phyloP scores from a whole-genome alignment of 2,329 filamentous ascomycete genomes.

The Cytospora chrysosperma region DNA sequence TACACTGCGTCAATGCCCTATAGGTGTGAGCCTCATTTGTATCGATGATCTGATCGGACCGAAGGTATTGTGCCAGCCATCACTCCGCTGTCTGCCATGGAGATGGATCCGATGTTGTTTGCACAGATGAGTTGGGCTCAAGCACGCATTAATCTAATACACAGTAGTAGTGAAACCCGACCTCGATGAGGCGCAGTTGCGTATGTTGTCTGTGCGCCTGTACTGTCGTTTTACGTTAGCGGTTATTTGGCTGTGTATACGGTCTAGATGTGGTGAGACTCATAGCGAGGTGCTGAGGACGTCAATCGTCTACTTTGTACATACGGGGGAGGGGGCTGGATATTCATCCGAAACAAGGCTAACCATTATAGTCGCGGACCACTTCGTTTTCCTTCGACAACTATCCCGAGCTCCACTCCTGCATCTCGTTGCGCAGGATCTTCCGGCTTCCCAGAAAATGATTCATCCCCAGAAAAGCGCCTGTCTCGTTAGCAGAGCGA shows the following conservation, averaged over 20 bases:
- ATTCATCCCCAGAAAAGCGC: slow-evolving; percentile 43
- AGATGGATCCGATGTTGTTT: not conserved
- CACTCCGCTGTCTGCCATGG: not conserved
- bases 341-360: slow-evolving; percentile 2
- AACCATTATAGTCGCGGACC: slow-evolving; percentile 16
- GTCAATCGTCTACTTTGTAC: not conserved
- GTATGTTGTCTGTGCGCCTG: slow-evolving; percentile 10
- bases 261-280: not conserved
- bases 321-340: not conserved
- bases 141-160: not conserved
- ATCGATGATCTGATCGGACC: not conserved
- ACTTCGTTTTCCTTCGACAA: slow-evolving; percentile 31
- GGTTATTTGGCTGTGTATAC: not conserved
- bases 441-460: slow-evolving; percentile 33
- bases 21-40: not conserved
- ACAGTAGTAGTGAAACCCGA: slow-evolving; percentile 7
- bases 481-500: slow-evolving; percentile 27
- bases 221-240: not conserved
- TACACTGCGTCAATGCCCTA: not conserved
- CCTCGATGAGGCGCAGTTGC: not conserved
- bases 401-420: slow-evolving; percentile 35
- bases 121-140: not conserved
- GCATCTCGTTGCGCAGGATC: slow-evolving; percentile 30
- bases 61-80: not conserved
- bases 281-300: not conserved